Evolutionary conservation across 306 rosid species (phyloP).

Genomic region (Dalbergia cochinchinensis): DNA sequence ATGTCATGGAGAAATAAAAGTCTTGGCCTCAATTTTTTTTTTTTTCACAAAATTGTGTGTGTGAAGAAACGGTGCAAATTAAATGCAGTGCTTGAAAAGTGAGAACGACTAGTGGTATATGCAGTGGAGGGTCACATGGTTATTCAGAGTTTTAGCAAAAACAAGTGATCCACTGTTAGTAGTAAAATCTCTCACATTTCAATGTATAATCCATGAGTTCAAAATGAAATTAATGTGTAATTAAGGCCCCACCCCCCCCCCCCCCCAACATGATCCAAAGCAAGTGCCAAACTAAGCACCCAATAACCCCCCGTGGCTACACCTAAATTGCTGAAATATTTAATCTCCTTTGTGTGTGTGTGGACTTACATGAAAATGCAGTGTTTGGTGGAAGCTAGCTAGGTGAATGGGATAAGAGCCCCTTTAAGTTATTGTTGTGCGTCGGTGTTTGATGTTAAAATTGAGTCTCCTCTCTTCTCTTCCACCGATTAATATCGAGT

Average conservation of each 20-base stretch:
- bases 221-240: constrained; percentile 25
- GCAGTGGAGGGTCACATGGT: constrained; percentile 26
- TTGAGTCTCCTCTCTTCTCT: neutral
- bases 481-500: constrained; percentile 23
- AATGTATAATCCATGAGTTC: constrained; percentile 25
- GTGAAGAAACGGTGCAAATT: constrained; percentile 16
- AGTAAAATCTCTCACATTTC: constrained; percentile 4
- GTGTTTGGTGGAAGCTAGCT: neutral
- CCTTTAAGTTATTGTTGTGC: neutral
- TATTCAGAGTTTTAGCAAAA: constrained; percentile 14
- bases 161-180: neutral
- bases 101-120: neutral
- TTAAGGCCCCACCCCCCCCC: too few species aligned
- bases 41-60: neutral
- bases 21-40: neutral
- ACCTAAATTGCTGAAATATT: neutral
- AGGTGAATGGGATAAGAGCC: neutral
- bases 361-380: neutral
- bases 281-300: constrained; percentile 32
- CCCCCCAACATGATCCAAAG: constrained; percentile 31
- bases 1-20: neutral
- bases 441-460: constrained; percentile 28
- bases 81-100: constrained; percentile 29
- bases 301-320: neutral
- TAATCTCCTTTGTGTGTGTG: too few species aligned